phyloP scores from a whole-genome alignment of 202 grass and related monocot species.

The Schoenoplectus tabernaemontani region DNA sequence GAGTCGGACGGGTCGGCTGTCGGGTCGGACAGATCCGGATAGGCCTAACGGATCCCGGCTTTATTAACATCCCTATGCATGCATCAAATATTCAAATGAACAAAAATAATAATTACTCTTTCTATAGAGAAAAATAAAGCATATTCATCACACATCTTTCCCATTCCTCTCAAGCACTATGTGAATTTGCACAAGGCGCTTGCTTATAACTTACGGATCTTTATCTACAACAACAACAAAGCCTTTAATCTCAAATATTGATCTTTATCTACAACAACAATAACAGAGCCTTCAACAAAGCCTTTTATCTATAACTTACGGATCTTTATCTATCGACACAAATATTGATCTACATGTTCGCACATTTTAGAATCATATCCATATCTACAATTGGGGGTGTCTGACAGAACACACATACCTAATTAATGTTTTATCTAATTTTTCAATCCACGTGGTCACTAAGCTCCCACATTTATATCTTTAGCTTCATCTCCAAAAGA shows the following conservation, averaged over 20 bases:
- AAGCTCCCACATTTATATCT: not conserved
- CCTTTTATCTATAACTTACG: no score
- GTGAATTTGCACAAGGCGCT: slow-evolving; percentile 20
- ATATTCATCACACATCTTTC: not conserved
- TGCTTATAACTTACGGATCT: not conserved
- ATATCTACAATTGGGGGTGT: slow-evolving; percentile 15
- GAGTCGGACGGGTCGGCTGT: no score
- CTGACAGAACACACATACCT: slow-evolving; percentile 1
- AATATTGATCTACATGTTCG: not conserved
- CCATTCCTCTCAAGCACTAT: slow-evolving; percentile 7
- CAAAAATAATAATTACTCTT: not conserved
- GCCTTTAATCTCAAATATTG: no score
- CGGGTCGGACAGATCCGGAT: no score
- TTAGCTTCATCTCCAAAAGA: not conserved
- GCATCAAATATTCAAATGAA: no score
- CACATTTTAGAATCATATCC: not conserved
- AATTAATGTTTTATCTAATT: not conserved
- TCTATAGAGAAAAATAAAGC: not conserved
- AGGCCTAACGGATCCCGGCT: no score
- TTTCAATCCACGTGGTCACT: not conserved
- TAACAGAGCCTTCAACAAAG: no score
- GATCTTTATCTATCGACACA: no score
- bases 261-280: no score
- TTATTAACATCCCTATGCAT: no score
- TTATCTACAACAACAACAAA: no score